A percentile compares a stretch with the other conserved stretches of the same genome.
phyloP scores from a whole-genome alignment of 805 yeast species.

The Suhomyces canberraensis region DNA sequence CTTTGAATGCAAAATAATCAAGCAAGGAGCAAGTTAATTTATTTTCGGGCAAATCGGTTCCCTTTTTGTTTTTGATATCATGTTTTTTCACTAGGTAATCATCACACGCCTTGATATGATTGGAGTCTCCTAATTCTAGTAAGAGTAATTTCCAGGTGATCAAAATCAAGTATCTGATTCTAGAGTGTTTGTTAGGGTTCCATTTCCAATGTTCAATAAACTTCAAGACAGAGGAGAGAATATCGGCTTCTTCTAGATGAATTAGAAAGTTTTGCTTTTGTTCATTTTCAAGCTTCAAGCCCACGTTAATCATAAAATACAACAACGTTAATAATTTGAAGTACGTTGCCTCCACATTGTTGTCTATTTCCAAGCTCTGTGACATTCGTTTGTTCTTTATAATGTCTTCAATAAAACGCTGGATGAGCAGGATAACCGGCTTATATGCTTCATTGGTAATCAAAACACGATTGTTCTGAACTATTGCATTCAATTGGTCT shows the following conservation, averaged over 20 bases:
- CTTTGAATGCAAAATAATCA: conserved; percentile 79
- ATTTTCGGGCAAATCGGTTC: conserved; percentile 15
- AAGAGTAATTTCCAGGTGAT: conserved; percentile 52
- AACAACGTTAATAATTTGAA: conserved; percentile 32
- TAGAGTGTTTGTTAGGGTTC: conserved; percentile 36
- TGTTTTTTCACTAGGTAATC: conserved; percentile 42
- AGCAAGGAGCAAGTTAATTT: conserved; percentile 64
- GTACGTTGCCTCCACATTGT: conserved; percentile 10
- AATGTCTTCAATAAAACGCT: conserved; percentile 1
- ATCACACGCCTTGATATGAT: conserved; percentile 42
- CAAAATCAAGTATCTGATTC: conserved; percentile 55
- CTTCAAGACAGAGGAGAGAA: conserved; percentile 44
- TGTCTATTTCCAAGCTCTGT: neutral
- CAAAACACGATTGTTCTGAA: conserved; percentile 8
- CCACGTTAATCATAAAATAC: conserved; percentile 30
- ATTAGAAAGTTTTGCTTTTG: conserved; percentile 10
- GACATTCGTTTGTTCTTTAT: neutral
- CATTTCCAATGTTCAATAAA: conserved; percentile 69
- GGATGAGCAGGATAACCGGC: conserved; percentile 1
- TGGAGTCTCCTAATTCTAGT: conserved; percentile 60
- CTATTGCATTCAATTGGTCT: conserved; percentile 16
- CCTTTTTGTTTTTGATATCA: conserved; percentile 26
- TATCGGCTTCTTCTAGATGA: conserved; percentile 26
- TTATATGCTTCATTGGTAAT: conserved; percentile 3
- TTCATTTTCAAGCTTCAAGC: conserved; percentile 9